These are phyloP conservation scores for Candida smagusa DNA, from an alignment of 1,139 yeast species.

Conservation along the genomic window DNA sequence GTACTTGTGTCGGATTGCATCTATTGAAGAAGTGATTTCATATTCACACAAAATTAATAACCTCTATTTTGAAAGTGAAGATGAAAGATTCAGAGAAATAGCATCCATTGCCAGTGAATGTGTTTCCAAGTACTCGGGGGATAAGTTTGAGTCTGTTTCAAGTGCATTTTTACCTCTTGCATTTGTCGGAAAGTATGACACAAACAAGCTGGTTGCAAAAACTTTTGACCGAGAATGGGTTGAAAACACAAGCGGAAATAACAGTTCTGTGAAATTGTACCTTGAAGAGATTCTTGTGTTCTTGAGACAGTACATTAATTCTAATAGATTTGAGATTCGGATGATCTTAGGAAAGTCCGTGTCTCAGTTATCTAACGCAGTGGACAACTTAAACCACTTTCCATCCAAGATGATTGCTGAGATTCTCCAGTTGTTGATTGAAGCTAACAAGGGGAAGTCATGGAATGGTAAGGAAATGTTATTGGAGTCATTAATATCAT, in stretches of 20 bases:
- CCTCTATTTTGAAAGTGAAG: conserved; percentile 63
- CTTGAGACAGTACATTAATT: conserved; percentile 47
- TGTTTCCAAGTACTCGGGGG: conserved; percentile 68
- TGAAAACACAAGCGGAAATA: conserved; percentile 72
- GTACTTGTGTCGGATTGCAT: conserved; percentile 64
- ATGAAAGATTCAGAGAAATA: conserved; percentile 44
- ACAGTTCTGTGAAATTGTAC: conserved; percentile 68
- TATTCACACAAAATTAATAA: conserved; percentile 51
- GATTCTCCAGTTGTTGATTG: conserved; percentile 54
- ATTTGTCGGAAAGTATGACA: conserved; percentile 74
- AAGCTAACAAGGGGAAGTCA: conserved; percentile 71
- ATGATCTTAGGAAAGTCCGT: conserved; percentile 71
- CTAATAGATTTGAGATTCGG: conserved; percentile 63
- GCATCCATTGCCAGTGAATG: conserved; percentile 67
- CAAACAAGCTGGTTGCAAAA: conserved; percentile 40
- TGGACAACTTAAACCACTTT: conserved; percentile 32
- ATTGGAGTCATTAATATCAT: conserved; percentile 64
- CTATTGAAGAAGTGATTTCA: conserved; percentile 49
- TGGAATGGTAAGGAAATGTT: conserved; percentile 88
- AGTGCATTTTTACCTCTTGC: conserved; percentile 73
- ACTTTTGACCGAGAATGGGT: conserved; percentile 71
- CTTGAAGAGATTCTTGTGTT: conserved; percentile 64
- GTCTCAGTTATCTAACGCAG: conserved; percentile 53
- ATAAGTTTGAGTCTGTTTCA: conserved; percentile 61
- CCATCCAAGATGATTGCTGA: conserved; percentile 24